A percentile compares a stretch with the other conserved stretches of the same genome.
phyloP scores from a whole-genome alignment of 192 early-diverging fungal species.

The Thoreauomyces humboldtii region DNA sequence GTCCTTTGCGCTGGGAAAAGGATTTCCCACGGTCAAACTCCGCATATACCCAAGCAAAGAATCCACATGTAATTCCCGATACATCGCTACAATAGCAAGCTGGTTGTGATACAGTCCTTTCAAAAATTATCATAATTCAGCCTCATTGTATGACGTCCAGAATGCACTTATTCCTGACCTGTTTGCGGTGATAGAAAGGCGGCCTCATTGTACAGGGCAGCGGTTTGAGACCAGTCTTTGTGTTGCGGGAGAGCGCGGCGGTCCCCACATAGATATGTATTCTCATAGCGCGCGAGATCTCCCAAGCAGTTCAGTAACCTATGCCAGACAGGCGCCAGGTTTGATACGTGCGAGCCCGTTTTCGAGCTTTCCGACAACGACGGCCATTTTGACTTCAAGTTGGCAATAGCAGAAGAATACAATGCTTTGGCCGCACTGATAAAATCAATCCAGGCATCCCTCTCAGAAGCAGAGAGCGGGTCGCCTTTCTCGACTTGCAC shows the following conservation, averaged over 20 bases:
- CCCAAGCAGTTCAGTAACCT: slow-evolving; percentile 31
- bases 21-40: slow-evolving; percentile 32
- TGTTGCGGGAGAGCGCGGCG: neutral
- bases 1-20: slow-evolving; percentile 37
- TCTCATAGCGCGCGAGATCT: slow-evolving; percentile 38
- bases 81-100: slow-evolving; percentile 32
- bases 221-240: slow-evolving; percentile 28
- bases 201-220: slow-evolving; percentile 26
- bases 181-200: slow-evolving; percentile 27
- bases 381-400: neutral
- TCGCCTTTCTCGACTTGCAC: neutral
- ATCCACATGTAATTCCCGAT: slow-evolving; percentile 6
- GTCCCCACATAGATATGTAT: neutral
- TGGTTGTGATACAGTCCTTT: slow-evolving; percentile 42
- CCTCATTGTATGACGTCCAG: neutral
- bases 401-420: slow-evolving; percentile 3
- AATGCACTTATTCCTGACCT: slow-evolving; percentile 18
- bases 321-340: slow-evolving; percentile 32
- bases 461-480: neutral
- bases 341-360: neutral
- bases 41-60: slow-evolving; percentile 29
- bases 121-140: neutral
- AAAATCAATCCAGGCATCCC: slow-evolving; percentile 24
- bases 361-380: slow-evolving; percentile 10
- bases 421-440: slow-evolving; percentile 19